Conservation (phyloP, 1,284 basidiomycete species). For the Phenoliferia sp. region DNA sequence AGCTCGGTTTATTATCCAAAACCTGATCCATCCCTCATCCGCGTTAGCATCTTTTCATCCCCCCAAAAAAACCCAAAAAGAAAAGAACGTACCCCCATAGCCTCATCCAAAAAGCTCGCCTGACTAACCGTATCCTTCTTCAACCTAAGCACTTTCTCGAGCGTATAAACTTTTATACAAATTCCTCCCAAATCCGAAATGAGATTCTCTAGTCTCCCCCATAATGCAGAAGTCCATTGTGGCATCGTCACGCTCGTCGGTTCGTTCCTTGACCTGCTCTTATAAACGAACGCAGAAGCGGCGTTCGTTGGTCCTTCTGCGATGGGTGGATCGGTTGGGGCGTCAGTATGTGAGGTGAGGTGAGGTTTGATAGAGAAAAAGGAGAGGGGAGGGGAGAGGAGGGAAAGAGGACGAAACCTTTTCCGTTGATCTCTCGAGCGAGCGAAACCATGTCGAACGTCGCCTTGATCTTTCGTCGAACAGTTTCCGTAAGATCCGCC, state of each 20-base stretch:
- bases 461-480: constrained; percentile 49
- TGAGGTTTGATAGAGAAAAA: no score
- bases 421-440: constrained; percentile 69
- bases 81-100: constrained; percentile 64
- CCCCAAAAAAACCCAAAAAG: background rate
- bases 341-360: background rate
- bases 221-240: constrained; percentile 74
- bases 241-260: constrained; percentile 75
- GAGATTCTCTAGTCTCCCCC: constrained; percentile 73
- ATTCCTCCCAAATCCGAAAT: constrained; percentile 84
- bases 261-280: constrained; percentile 73
- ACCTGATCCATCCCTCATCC: constrained; percentile 55
- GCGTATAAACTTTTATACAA: constrained; percentile 89
- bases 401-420: constrained; percentile 53
- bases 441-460: constrained; percentile 76
- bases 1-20: constrained; percentile 82
- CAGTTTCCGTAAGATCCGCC: constrained; percentile 72
- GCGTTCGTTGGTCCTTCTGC: constrained; percentile 26
- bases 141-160: constrained; percentile 85
- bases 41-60: background rate
- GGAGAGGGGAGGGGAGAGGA: background rate
- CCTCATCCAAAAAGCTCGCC: constrained; percentile 78
- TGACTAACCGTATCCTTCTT: constrained; percentile 78
- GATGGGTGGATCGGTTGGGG: background rate
- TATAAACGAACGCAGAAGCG: constrained; percentile 51